Base-by-base conservation (phyloP, 257 asterid species). In the Striga asiatica region DNA sequence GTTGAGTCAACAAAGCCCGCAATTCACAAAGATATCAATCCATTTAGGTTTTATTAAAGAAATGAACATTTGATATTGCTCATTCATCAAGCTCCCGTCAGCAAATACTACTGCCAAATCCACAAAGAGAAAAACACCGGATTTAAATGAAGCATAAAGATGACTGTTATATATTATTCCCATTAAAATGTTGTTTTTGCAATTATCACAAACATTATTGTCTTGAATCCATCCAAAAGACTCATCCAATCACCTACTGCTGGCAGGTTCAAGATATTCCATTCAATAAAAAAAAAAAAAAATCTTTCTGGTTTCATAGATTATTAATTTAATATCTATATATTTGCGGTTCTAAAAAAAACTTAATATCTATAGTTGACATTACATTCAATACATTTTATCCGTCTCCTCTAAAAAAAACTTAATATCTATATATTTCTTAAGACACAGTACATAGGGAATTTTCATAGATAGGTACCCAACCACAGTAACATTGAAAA, bases 141-240 rank as follows among this genome's bases (percentile, higher is more conserved):
- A 79, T 93, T 96, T 82, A 5, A 56, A 11, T 53, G 35, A 45
- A 10, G 7, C 60, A 50, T 22, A 45, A 27, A 31, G 58, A 46
- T 49, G 31, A 42, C 23, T 37, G 38, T 23, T 16, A 29, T 29
- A 12, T 16, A 43, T 38, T 9, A 55, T 29, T 45, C 52, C 50
- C 1, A 1, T 43, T 43, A 18, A 10, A 8, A 47, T 54, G 61
- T 54, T 60, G 64, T 43, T 49, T 58, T 47, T 72, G 29, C 57
- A 51, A 62, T 59, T 59, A 37, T 58, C 42, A 63, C 73, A n/a
- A 77, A 71, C 68, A 23, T 20, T 49, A 38, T 49, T 56, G 69
- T 62, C 57, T 72, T 66, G 61, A 68, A 72, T 75, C 85, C 92
- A 39, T 64, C 79, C 46, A 91, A 91, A 64, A 94, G 93, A 51